Evolutionary conservation across 495 filamentous ascomycete species (phyloP), one percentile per base, ranked within the genome.

Genomic region (Aspergillus bertholletiae): DNA sequence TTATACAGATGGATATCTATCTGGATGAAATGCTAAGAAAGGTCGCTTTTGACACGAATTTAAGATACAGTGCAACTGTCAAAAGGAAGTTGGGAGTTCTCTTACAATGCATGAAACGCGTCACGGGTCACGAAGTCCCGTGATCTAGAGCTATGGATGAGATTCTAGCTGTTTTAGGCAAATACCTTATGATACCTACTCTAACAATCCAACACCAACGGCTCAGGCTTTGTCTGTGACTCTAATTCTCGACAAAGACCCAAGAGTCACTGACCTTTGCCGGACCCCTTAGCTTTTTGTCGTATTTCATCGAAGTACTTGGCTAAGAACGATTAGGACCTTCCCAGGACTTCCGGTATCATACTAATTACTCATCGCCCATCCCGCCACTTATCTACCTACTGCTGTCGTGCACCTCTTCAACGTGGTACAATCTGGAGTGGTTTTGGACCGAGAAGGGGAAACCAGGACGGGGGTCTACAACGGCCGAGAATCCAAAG

Each of bases 381-480:
- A 30, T 20, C 18, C n/a, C 34, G 30, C 2, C 18, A 26, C 51
- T 13, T 2, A 46, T 46, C 30, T 7, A 35, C 30, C 17, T 3
- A 41, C 24, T 28, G 26, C 26, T 28, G 8, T 44, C 28, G 49
- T 44, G 39, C n/a, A 3, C 0, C 13, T 20, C n/a, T 3, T 23
- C 13, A 34, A 34, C 34, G 13, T 15, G 4, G 23, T 52, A 40
- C 68, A 74, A 70, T 43, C 68, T 78, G 75, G 73, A 64, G 61
- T 77, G 66, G 70, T 73, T 78, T 46, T 78, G 75, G 72, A 63
- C 66, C 51, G 56, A 41, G 12, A 49, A 40, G 9, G 54, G 51
- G 18, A 62, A 62, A 32, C 56, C 58, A 51, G 59, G 56, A 50
- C 55, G 52, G 59, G 57, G 61, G 28, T 28, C 56, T 32, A 59